Percentiles rank a stretch among this genome's conserved stretches.
phyloP scores from a whole-genome alignment of 371 early-diverging fungal species.

The Mortierella sp. region DNA sequence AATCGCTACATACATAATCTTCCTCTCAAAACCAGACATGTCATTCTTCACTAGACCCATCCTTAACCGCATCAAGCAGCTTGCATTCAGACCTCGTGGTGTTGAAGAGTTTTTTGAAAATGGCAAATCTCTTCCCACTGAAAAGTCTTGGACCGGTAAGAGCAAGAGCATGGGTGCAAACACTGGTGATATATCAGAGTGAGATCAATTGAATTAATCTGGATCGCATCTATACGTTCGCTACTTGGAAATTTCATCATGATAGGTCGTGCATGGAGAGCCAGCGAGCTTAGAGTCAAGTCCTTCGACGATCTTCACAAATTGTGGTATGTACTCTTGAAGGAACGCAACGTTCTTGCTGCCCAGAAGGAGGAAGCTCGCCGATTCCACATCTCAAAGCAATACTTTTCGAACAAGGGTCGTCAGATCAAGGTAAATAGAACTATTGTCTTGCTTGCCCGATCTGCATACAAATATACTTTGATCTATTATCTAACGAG shows the following conservation, averaged over 20 bases:
- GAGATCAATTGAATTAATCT: neutral
- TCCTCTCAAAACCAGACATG: conserved; percentile 13
- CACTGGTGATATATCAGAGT: neutral
- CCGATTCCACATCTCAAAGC: conserved; percentile 71
- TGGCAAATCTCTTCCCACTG: conserved; percentile 72
- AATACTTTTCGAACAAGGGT: conserved; percentile 78
- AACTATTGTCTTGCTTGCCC: neutral
- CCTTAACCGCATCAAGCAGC: conserved; percentile 55
- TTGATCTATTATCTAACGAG: neutral
- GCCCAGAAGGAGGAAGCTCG: conserved; percentile 89
- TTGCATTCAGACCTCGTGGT: conserved; percentile 64
- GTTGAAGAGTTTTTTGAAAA: conserved; percentile 94
- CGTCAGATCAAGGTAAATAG: conserved; percentile 81
- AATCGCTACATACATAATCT: neutral
- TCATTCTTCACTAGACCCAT: conserved; percentile 49
- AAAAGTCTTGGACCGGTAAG: conserved; percentile 75
- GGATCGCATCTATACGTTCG: neutral
- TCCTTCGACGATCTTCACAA: conserved; percentile 97
- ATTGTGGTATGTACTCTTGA: conserved; percentile 95
- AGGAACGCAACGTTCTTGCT: conserved; percentile 93
- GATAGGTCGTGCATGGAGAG: conserved; percentile 93
- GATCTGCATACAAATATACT: neutral
- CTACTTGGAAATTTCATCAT: neutral
- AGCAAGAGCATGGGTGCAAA: neutral
- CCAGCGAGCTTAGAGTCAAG: conserved; percentile 91